Base-by-base conservation (phyloP, 305 asterid genomes). In the Fraxinus floribunda region DNA sequence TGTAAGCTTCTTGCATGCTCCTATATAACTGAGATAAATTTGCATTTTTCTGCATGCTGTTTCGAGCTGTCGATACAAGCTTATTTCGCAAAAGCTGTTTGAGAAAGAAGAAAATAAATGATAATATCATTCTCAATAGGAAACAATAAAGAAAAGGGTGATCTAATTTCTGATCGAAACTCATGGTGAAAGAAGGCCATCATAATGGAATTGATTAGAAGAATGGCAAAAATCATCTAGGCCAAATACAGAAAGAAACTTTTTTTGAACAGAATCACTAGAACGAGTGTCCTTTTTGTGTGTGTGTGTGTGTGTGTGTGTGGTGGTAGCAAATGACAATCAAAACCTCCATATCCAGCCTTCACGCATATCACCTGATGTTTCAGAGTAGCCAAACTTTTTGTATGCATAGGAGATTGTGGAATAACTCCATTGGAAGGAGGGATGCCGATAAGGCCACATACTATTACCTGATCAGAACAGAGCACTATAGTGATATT, bases 401-500 rank as follows among this genome's bases (percentile, higher is more conserved):
- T 96, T 0, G 99, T 96, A 80, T 96, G 99, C 99, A 96, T 96
- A 1, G 99, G 99, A 24, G 98, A 94, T 86, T 96, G 99, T 1
- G 99, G 99, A 84, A 96, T 94, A 78, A 96, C 99, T 74, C 99
- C 99, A 84, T 96, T 96, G 35, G 99, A 86, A 46, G 99, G 99
- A 89, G 99, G 99, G 83, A 96, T 92, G 87, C 99, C 99, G 18
- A 92, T 81, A 74, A 96, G 98, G 77, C 99, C 99, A 34, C 99
- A 96, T 81, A 94, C 44, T 81, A 96, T 91, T 86, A 91, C 95
- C 99, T 95, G 83, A 30, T 76, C 76, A 75, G 80, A 22, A 16
- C 32, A 62, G 13, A 83, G 24, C 24, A 22, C 24, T 22, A 22
- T 22, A 22, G 24, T 22, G 24, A 22, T 22, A 22, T 22, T 22